These are phyloP conservation scores for Erythrophleum fordii DNA, from an alignment of 306 rosid genomes.

Conservation along the genomic window DNA sequence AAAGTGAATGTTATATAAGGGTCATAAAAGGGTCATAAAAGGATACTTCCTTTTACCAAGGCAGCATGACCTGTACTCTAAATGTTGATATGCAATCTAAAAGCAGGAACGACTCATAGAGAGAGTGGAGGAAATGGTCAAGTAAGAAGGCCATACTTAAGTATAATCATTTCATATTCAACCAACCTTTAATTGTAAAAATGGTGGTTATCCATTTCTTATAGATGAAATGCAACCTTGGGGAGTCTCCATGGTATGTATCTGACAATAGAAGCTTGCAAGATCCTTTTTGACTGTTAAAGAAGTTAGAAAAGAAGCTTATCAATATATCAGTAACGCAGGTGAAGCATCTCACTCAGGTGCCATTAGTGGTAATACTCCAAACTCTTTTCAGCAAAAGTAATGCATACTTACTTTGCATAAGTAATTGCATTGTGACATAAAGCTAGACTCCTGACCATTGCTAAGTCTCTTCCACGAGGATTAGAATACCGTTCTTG, in stretches of 20 bases:
- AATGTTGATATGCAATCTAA: slow-evolving; percentile 10
- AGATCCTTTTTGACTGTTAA: slow-evolving; percentile 59
- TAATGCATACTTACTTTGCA: slow-evolving; percentile 66
- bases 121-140: neutral
- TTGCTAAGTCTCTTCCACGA: slow-evolving; percentile 84
- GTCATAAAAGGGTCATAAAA: neutral
- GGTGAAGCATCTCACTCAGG: neutral
- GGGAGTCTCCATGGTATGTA: slow-evolving; percentile 80
- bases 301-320: slow-evolving; percentile 14
- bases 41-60: neutral
- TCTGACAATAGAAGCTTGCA: slow-evolving; percentile 86
- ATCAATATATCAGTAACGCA: neutral
- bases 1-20: neutral
- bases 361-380: neutral
- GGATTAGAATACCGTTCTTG: slow-evolving; percentile 68
- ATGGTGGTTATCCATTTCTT: slow-evolving; percentile 84
- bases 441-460: slow-evolving; percentile 84
- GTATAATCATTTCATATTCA: neutral
- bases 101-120: neutral
- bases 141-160: neutral
- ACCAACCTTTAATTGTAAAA: slow-evolving; percentile 75
- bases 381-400: neutral
- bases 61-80: neutral
- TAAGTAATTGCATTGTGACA: slow-evolving; percentile 73
- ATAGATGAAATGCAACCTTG: slow-evolving; percentile 81